These are phyloP conservation scores for Claviceps purpurea DNA, from an alignment of 2,329 filamentous ascomycete species.

Conservation along the genomic window DNA sequence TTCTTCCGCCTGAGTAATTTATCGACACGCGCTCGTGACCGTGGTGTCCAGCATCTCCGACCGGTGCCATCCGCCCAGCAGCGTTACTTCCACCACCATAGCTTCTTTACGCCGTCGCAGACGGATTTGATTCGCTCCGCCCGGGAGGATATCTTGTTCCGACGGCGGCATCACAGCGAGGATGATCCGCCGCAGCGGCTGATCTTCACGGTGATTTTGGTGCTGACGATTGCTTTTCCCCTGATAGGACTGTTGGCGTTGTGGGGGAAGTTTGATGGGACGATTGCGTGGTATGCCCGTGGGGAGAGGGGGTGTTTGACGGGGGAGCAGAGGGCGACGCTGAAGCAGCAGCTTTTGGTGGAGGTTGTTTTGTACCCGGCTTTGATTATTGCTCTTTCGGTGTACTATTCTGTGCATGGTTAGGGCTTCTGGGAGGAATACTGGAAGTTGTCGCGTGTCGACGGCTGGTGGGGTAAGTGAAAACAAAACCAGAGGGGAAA, in stretches of 20 bases:
- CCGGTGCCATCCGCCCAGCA: not conserved
- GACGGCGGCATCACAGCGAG: constrained; percentile 14
- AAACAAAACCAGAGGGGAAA: not conserved
- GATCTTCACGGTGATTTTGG: constrained; percentile 26
- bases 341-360: constrained; percentile 24
- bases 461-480: not conserved
- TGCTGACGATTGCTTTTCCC: constrained; percentile 29
- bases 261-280: constrained; percentile 29
- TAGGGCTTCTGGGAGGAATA: too few species aligned
- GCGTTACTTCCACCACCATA: constrained; percentile 7
- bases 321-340: constrained; percentile 14
- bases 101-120: constrained; percentile 17
- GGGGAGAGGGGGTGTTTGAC: constrained; percentile 30
- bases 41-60: not conserved
- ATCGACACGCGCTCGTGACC: constrained; percentile 10
- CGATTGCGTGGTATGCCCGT: constrained; percentile 34
- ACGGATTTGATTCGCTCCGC: constrained; percentile 18
- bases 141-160: constrained; percentile 17
- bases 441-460: too few species aligned
- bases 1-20: constrained; percentile 13
- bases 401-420: constrained; percentile 16
- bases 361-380: constrained; percentile 20
- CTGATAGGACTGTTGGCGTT: constrained; percentile 32
- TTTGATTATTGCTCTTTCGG: constrained; percentile 18
- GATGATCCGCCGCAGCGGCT: constrained; percentile 18